Evolutionary conservation across 129 eudicot genomes (phyloP), one percentile per base, ranked within the genome.

Genomic region (Tanacetum coccineum): DNA sequence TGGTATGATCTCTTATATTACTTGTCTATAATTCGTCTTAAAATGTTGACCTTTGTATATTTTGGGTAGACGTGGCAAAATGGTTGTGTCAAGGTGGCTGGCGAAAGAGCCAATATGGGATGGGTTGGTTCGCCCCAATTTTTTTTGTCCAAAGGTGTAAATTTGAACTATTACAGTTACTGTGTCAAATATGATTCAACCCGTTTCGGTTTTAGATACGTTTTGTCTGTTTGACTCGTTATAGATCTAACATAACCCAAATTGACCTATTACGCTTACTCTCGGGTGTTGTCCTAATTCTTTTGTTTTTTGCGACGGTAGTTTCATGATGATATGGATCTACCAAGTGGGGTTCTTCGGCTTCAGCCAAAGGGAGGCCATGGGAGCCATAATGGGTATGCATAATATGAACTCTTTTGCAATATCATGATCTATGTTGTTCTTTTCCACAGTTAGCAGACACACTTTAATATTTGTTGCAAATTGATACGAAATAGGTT

Each of bases 331-430:
- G 97, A 91, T 83, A 83, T 91, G 96, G 83, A 78, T 81, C 78
- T 91, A 78, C 96, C 96, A 39, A 81, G 94, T 68, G 96, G 97
- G 60, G 96, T 87, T 62, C 96, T 91, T 83, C 97, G 94, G 58
- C 87, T 91, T 66, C 80, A 83, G 32, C 81, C 70, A 63, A 75
- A 70, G 49, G 94, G 96, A 59, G 85, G 89, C 50, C 96, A 88
- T 76, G 94, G 88, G 62, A 77, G 94, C 50, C 97, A 91, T 63
- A 85, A 87, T 14, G 97, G 97, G 97, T 90, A 90, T 65, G 72
- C 63, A 50, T 20, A 63, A n/a, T 17, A 22, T 22, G 25, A 44
- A 55, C 18, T 51, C 53, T 47, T 26, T n/a, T 56, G 18, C 47
- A 45, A 54, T 42, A 19, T 19, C 17, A 30, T n/a, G n/a, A n/a